A percentile compares a stretch with the other conserved stretches of the same genome.
Evolutionary conservation across 2,329 filamentous ascomycete genomes (phyloP).

Genomic region (Paraphaeosphaeria sporulosa): DNA sequence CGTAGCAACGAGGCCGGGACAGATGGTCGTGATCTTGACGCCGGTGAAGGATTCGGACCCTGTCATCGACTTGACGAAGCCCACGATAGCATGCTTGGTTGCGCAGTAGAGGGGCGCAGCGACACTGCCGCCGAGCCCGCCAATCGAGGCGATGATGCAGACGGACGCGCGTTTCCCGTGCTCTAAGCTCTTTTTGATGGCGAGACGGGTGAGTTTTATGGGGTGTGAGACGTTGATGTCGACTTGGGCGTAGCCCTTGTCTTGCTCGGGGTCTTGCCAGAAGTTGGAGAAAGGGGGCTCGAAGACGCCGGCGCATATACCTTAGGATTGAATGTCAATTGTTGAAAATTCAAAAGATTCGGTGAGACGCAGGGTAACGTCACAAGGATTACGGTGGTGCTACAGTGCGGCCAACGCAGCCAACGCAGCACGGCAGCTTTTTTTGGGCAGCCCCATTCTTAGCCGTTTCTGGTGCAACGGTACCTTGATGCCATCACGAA

Average conservation of each 20-base stretch:
- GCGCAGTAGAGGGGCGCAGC: slow-evolving; percentile 40
- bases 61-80: slow-evolving; percentile 41
- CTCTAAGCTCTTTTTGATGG: slow-evolving; percentile 36
- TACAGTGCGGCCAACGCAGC: too few relatives aligned
- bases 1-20: slow-evolving; percentile 36
- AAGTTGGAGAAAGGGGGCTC: slow-evolving; percentile 41
- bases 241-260: slow-evolving; percentile 37
- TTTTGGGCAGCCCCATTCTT: too few relatives aligned
- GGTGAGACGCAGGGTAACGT: too few relatives aligned
- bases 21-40: slow-evolving; percentile 40
- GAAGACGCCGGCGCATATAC: slow-evolving; percentile 41
- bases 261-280: slow-evolving; percentile 39
- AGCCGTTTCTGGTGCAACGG: too few relatives aligned
- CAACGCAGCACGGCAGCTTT: too few relatives aligned
- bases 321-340: slow-evolving; percentile 4
- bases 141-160: slow-evolving; percentile 42
- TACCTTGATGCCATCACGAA: too few relatives aligned
- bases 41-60: slow-evolving; percentile 35
- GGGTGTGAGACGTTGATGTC: slow-evolving; percentile 42
- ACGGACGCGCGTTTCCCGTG: slow-evolving; percentile 38
- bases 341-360: not conserved
- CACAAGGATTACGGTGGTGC: too few relatives aligned
- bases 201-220: slow-evolving; percentile 40
- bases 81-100: slow-evolving; percentile 42
- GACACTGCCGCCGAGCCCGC: slow-evolving; percentile 33